phyloP scores from a whole-genome alignment of 176 grass and related monocot species.

The Stipa capillata region DNA sequence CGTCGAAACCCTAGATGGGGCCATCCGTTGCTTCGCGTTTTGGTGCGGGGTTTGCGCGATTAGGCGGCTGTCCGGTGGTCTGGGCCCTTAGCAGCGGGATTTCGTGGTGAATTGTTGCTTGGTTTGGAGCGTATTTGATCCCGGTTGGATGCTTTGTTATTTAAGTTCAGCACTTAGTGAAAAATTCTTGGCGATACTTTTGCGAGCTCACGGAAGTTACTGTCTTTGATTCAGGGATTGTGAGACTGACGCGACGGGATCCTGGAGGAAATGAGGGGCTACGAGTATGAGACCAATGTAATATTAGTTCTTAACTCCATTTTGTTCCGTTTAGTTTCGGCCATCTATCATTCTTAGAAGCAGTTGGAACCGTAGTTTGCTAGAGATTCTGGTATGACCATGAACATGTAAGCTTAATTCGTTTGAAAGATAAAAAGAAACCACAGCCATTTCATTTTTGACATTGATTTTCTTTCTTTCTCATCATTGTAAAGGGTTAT shows the following conservation, averaged over 20 bases:
- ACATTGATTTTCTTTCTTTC: not conserved
- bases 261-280: slow-evolving; percentile 32
- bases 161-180: not conserved
- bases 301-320: not conserved
- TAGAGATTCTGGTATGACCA: not conserved
- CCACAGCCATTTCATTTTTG: not conserved
- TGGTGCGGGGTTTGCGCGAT: not conserved
- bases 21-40: not conserved
- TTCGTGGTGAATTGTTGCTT: not conserved
- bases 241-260: not conserved
- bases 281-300: slow-evolving; percentile 47
- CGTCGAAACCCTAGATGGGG: slow-evolving; percentile 27
- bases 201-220: not conserved
- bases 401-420: not conserved
- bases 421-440: not conserved
- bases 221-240: slow-evolving; percentile 14
- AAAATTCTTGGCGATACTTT: not conserved
- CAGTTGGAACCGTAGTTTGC: not conserved
- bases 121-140: not conserved
- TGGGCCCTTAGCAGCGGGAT: not conserved
- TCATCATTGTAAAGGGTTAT: slow-evolving; percentile 18
- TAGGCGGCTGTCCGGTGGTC: not conserved
- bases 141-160: not conserved
- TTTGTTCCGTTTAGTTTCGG: not conserved
- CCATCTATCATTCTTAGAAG: not conserved